These are phyloP conservation scores for Euphrasia arctica DNA, from an alignment of 305 asterid species.

Conservation along the genomic window DNA sequence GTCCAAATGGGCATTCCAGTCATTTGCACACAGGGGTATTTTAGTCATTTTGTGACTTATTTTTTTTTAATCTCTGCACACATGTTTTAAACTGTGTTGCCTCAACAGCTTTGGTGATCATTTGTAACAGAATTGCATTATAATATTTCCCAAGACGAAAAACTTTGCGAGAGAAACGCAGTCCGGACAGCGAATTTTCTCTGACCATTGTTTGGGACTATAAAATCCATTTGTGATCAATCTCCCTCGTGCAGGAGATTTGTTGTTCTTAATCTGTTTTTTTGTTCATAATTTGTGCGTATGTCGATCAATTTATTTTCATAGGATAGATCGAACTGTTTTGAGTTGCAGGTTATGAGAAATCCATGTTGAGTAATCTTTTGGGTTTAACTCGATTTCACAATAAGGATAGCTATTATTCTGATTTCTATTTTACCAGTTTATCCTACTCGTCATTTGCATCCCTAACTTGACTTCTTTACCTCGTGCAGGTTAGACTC, in stretches of 20 bases:
- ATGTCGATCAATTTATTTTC: neutral
- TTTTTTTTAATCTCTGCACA: too few species aligned
- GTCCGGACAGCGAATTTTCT: too few species aligned
- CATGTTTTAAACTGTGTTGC: too few species aligned
- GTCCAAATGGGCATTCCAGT: neutral
- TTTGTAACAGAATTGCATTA: too few species aligned
- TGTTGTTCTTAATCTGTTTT: neutral
- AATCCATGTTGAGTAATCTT: neutral
- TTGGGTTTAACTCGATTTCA: neutral
- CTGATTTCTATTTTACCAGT: constrained; percentile 4
- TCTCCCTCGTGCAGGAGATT: neutral
- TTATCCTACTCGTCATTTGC: constrained; percentile 6
- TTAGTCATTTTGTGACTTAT: too few species aligned
- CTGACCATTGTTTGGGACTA: neutral
- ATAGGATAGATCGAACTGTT: neutral
- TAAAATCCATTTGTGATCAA: neutral
- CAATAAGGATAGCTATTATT: neutral
- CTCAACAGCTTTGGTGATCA: too few species aligned
- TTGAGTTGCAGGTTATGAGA: neutral
- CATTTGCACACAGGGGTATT: too few species aligned
- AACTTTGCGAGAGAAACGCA: too few species aligned
- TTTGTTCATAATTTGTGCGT: neutral
- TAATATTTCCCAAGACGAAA: too few species aligned
- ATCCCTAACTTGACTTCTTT: constrained; percentile 13
- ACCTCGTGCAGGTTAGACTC: constrained; percentile 63